Percentiles rank a stretch among this genome's conserved stretches.
These are phyloP conservation scores for Vigna radiata DNA, from an alignment of 306 rosid species.

Conservation along the genomic window DNA sequence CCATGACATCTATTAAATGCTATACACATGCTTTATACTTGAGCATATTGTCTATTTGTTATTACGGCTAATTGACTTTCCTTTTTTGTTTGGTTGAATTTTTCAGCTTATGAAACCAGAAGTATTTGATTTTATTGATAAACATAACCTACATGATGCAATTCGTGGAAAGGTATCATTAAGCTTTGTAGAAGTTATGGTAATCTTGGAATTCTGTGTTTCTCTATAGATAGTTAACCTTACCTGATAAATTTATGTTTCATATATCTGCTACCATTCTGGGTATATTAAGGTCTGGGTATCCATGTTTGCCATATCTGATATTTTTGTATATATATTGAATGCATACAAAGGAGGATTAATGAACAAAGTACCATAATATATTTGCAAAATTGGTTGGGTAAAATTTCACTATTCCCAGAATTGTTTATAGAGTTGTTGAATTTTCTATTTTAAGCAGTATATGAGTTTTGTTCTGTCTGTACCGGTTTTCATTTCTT, in stretches of 20 bases:
- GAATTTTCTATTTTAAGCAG: constrained; percentile 35
- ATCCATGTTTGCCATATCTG: constrained; percentile 22
- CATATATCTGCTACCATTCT: constrained; percentile 15
- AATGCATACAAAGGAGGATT: constrained; percentile 31
- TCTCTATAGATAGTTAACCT: constrained; percentile 17
- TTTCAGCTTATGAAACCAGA: constrained; percentile 93
- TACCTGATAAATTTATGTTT: constrained; percentile 26
- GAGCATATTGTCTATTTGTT: constrained; percentile 32
- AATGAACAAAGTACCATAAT: constrained; percentile 35
- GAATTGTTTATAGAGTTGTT: constrained; percentile 21
- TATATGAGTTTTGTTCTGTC: constrained; percentile 14
- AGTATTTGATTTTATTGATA: constrained; percentile 89
- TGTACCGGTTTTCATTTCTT: constrained; percentile 24
- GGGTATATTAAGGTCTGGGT: constrained; percentile 20
- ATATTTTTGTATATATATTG: constrained; percentile 20
- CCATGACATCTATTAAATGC: constrained; percentile 19
- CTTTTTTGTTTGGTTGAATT: constrained; percentile 22
- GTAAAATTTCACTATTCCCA: constrained; percentile 37
- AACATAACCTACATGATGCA: constrained; percentile 76
- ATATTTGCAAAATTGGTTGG: constrained; percentile 36
- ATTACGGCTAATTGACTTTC: constrained; percentile 34
- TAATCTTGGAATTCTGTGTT: constrained; percentile 35
- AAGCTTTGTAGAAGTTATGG: neutral
- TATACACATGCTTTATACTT: constrained; percentile 23
- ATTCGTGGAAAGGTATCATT: constrained; percentile 83